phyloP scores from a whole-genome alignment of 2,329 filamentous ascomycete genomes.

The Alternaria dauci region DNA sequence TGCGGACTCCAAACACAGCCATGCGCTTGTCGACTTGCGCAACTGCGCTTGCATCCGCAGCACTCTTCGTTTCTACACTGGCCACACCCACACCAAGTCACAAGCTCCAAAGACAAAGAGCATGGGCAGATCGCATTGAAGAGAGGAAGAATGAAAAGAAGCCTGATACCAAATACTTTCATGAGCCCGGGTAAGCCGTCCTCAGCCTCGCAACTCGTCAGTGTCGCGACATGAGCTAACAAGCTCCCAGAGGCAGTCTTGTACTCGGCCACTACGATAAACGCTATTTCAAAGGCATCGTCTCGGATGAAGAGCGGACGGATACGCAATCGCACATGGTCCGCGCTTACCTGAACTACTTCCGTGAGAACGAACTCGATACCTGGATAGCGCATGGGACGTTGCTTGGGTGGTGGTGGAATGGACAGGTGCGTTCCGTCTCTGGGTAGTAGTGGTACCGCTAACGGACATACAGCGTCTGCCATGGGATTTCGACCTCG shows the following conservation, averaged over 20 bases:
- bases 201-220: not conserved
- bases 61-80: constrained; percentile 29
- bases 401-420: constrained; percentile 90
- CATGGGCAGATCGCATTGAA: not conserved
- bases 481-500: constrained; percentile 86
- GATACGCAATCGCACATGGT: constrained; percentile 73
- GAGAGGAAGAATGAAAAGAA: constrained; percentile 12
- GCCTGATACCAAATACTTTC: constrained; percentile 47
- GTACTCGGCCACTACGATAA: constrained; percentile 76
- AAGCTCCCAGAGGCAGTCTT: constrained; percentile 51
- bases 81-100: constrained; percentile 29
- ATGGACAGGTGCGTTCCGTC: constrained; percentile 61
- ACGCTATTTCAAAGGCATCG: constrained; percentile 71
- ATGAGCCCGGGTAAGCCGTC: constrained; percentile 48
- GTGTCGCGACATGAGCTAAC: constrained; percentile 18
- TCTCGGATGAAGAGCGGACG: constrained; percentile 72
- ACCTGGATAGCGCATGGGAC: constrained; percentile 90
- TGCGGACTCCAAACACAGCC: not conserved
- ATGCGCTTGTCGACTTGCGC: constrained; percentile 43
- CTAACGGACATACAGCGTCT: constrained; percentile 64
- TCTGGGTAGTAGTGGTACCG: not conserved
- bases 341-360: constrained; percentile 75
- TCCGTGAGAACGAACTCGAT: constrained; percentile 71
- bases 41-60: constrained; percentile 27
- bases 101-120: not conserved